Evolutionary conservation across 139 green algal species (phyloP), one percentile per base, ranked within the genome.

Genomic region (Tetraselmis chui): DNA sequence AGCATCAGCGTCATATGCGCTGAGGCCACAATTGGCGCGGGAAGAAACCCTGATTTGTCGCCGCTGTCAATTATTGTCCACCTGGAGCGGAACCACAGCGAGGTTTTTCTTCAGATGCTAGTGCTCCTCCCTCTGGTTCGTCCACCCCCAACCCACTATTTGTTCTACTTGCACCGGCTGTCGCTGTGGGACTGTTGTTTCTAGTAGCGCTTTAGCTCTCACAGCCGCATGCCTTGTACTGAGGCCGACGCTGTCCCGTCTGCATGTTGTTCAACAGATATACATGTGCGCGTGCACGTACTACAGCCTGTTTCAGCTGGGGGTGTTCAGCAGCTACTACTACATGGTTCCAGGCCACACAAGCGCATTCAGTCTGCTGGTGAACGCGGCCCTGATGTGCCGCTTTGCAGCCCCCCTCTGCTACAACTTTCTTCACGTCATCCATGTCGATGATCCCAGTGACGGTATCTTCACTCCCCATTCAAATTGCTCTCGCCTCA

Each of bases 231-330:
- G n/a, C n/a, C n/a, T n/a, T n/a, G n/a, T n/a, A n/a, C n/a, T n/a
- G n/a, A n/a, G n/a, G n/a, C n/a, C n/a, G n/a, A n/a, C n/a, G n/a
- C n/a, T n/a, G n/a, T n/a, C n/a, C n/a, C n/a, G n/a, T n/a, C n/a
- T n/a, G n/a, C n/a, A n/a, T n/a, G n/a, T 67, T 67, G 18, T 67
- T 5, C 18, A 67, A 67, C 45, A 67, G 45, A 67, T 32, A 32
- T 99, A 98, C 91, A 93, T 98, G 80, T 96, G 91, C 87, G 87
- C 87, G 25, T 95, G 90, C 90, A 93, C 91, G 75, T 98, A 98
- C 89, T 97, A 93, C 83, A 94, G 94, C 26, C 87, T 99, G 28
- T 97, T 98, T 89, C 90, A 90, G 83, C 83, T 97, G 31, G 92
- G 88, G 27, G 89, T 88, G 59, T 93, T 96, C 75, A 32, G n/a